Conservation (phyloP, 2,329 filamentous ascomycete genomes). For the Phaeosphaeria sp. region DNA sequence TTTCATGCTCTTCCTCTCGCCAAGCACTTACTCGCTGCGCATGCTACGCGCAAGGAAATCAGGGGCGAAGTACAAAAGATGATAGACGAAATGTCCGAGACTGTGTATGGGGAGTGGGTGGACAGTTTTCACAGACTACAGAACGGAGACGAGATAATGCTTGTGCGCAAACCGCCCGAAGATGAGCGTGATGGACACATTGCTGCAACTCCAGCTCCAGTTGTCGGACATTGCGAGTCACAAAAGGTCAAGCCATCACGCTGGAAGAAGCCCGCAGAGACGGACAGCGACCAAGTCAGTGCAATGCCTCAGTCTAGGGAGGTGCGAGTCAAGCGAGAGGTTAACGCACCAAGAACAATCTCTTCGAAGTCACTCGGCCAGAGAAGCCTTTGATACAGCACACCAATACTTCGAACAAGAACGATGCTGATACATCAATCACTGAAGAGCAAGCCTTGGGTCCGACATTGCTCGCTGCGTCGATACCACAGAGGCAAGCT, state of each 20-base stretch:
- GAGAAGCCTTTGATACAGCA: too few relatives aligned
- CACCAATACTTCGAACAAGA: too few relatives aligned
- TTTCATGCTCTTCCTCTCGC: slow-evolving; percentile 32
- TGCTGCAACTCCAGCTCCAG: slow-evolving; percentile 12
- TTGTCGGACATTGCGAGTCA: not conserved
- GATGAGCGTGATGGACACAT: not conserved
- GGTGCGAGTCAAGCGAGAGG: too few relatives aligned
- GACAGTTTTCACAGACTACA: slow-evolving; percentile 23
- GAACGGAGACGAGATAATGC: slow-evolving; percentile 27
- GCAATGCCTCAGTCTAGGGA: too few relatives aligned
- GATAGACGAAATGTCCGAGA: slow-evolving; percentile 8
- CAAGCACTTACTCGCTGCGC: slow-evolving; percentile 10
- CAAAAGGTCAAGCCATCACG: not conserved
- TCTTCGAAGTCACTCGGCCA: too few relatives aligned
- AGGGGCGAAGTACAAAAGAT: slow-evolving; percentile 19
- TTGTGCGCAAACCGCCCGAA: slow-evolving; percentile 11
- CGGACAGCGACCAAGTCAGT: too few relatives aligned
- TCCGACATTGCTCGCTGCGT: too few relatives aligned
- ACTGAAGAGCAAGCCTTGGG: not conserved
- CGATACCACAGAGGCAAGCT: too few relatives aligned
- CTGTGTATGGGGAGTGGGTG: slow-evolving; percentile 22
- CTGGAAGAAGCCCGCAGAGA: not conserved
- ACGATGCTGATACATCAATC: not conserved
- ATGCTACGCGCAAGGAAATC: slow-evolving; percentile 14
- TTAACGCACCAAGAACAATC: too few relatives aligned